Conservation (phyloP, 2,329 filamentous ascomycete species). For the Didymellaceae sp. region DNA sequence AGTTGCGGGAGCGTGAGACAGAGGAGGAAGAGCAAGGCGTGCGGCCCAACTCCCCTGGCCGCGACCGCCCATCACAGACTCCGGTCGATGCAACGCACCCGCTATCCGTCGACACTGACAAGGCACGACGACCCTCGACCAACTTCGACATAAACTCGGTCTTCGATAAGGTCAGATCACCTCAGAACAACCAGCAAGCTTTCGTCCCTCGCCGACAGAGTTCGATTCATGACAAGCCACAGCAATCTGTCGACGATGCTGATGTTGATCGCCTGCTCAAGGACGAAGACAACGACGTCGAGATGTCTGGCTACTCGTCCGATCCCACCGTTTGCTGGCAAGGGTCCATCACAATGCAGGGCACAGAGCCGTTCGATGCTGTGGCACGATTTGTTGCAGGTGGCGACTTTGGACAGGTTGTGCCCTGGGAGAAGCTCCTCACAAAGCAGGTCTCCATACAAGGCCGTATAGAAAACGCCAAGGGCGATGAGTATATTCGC, state of each 20-base stretch:
- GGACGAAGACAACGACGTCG: conserved; percentile 79
- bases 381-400: conserved; percentile 86
- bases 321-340: conserved; percentile 70
- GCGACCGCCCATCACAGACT: conserved; percentile 27
- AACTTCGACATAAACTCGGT: conserved; percentile 87
- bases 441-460: conserved; percentile 73
- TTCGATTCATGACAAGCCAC: conserved; percentile 51
- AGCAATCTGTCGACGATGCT: conserved; percentile 74
- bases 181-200: conserved; percentile 59
- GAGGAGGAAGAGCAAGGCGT: conserved; percentile 30
- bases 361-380: conserved; percentile 75
- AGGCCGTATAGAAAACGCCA: conserved; percentile 80
- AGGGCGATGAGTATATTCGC: conserved; percentile 90
- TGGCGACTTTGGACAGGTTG: conserved; percentile 71
- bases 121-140: conserved; percentile 59
- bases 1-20: conserved; percentile 34
- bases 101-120: conserved; percentile 48
- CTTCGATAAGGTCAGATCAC: conserved; percentile 82
- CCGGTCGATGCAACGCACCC: conserved; percentile 31
- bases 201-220: conserved; percentile 59
- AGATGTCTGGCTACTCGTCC: conserved; percentile 75
- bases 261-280: conserved; percentile 90
- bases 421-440: conserved; percentile 78
- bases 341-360: conserved; percentile 66
- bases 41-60: conserved; percentile 24